Conservation (phyloP, 2,329 filamentous ascomycete species). For the Lecanoromycetidae sp. region DNA sequence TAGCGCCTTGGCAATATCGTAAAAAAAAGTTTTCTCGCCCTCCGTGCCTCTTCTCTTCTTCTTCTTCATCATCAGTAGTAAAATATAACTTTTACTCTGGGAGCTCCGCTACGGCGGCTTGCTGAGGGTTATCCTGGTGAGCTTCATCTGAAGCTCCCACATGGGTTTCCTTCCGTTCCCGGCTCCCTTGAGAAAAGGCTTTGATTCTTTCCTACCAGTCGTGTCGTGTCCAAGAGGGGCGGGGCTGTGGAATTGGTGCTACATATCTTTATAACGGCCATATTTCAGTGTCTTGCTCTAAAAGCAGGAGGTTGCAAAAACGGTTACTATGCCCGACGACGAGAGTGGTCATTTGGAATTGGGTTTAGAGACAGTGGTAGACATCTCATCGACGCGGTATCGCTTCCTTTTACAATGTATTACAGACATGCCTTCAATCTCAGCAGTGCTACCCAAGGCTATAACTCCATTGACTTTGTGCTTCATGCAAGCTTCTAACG, state of each 20-base stretch:
- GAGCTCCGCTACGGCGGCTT: slow-evolving; percentile 24
- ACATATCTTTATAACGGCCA: slow-evolving; percentile 24
- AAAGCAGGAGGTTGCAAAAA: no score
- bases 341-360: no score
- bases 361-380: no score
- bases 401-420: no score
- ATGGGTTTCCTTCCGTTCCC: slow-evolving; percentile 34
- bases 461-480: no score
- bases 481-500: background rate
- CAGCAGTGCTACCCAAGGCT: no score
- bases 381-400: no score
- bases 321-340: no score
- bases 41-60: background rate
- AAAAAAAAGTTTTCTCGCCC: background rate
- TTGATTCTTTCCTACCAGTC: slow-evolving; percentile 34
- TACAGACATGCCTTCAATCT: no score
- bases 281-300: no score
- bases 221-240: slow-evolving; percentile 26
- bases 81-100: slow-evolving; percentile 17
- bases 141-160: slow-evolving; percentile 15
- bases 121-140: slow-evolving; percentile 23
- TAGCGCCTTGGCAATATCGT: no score
- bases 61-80: slow-evolving; percentile 20
- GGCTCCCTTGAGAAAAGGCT: slow-evolving; percentile 18
- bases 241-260: slow-evolving; percentile 35